Base-by-base conservation (phyloP, 176 grass and related monocot species). In the Tillandsia leiboldiana region DNA sequence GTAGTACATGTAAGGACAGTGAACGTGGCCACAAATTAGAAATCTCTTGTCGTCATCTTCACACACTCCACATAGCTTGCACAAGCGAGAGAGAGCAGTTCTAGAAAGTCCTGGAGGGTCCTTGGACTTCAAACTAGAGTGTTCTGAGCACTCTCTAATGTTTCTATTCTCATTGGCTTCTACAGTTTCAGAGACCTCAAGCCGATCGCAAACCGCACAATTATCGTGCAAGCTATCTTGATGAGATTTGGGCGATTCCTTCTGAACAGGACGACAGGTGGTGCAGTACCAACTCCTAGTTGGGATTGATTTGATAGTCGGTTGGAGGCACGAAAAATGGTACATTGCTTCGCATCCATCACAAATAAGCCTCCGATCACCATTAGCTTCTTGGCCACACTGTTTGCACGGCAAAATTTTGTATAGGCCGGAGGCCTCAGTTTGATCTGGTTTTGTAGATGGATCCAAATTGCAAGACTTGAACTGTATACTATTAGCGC, bases 41-140 rank as follows among this genome's bases (percentile, higher is more conserved):
- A 99, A 93, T 72, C 71, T 92, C 67, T 84, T 90, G 42, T 93
- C 80, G 8, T 90, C 84, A 8, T 99, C 94, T 70, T 99, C 89
- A 24, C 87, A 85, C 29, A 69, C 82, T 15, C 89, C 84, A 11
- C 94, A 99, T 63, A 90, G 68, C 68, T 99, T 99, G 77, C 90
- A 99, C 69, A 99, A 73, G 17, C 75, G 77, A 69, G 83, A 78
- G 51, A 79, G 61, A 20, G 80, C 82, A 47, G 75, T 85, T n/a
- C 82, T 87, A 7, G 80, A 88, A 47, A 88, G 70, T 42, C 82
- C 79, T 50, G 62, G 70, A 42, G 73, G 68, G 14, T 86, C 78
- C 7, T 96, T 83, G 68, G 80, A 82, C 23, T 80, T 73, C 86
- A 86, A 68, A 59, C 67, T 81, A 15, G 82, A 78, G 1, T 29